These are phyloP conservation scores for Dactylis glomerata DNA, from an alignment of 176 grass and related monocot genomes.

Conservation along the genomic window DNA sequence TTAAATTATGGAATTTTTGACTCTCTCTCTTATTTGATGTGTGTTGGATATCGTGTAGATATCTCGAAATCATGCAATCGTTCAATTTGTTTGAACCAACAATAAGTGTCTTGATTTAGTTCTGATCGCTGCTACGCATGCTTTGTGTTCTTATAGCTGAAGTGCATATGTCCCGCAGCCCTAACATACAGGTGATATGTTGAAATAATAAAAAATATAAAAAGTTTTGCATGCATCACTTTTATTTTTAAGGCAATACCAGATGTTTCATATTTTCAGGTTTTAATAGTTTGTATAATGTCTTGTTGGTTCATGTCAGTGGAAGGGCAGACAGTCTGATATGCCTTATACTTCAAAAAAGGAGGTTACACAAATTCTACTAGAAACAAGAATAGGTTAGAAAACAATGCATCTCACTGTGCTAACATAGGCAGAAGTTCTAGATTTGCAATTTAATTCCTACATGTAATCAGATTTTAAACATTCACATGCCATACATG, in stretches of 20 bases:
- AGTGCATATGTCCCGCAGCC: neutral
- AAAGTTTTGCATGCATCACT: neutral
- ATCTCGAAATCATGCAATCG: conserved; percentile 47
- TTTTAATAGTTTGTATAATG: neutral
- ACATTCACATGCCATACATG: neutral
- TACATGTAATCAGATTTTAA: neutral
- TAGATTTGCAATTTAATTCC: neutral
- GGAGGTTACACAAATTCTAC: neutral
- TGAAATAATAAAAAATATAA: neutral
- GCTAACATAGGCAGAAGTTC: neutral
- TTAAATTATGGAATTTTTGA: conserved; percentile 32
- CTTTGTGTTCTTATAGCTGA: neutral
- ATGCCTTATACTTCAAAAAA: neutral
- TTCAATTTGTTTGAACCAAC: too few species aligned
- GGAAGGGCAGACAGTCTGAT: neutral
- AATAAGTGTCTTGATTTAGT: conserved; percentile 26
- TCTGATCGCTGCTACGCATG: neutral
- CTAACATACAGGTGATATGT: neutral
- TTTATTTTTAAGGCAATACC: neutral
- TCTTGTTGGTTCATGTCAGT: neutral
- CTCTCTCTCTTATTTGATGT: conserved; percentile 30
- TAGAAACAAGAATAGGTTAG: neutral
- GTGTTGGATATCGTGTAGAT: conserved; percentile 17
- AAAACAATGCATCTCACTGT: neutral
- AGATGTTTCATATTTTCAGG: neutral